Evolutionary conservation across 805 yeast genomes (phyloP).

Genomic region (Monosporozyma aerobia): DNA sequence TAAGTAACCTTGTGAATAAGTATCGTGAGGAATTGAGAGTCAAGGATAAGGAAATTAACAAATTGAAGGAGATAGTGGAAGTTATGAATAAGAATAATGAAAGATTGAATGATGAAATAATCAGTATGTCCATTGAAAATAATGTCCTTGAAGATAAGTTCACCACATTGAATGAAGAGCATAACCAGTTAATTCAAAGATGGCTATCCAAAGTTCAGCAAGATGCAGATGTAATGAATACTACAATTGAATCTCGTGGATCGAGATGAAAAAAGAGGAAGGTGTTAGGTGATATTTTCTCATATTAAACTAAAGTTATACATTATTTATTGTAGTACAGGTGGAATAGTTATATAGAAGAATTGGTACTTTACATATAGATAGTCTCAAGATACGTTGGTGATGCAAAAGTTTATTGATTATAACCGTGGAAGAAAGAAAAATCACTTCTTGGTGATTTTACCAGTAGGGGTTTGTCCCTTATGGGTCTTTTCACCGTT

Average conservation of each 20-base stretch:
- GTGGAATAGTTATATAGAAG: not conserved
- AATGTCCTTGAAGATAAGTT: slow-evolving; percentile 31
- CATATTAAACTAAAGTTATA: not conserved
- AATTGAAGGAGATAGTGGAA: slow-evolving; percentile 23
- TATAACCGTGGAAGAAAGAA: not conserved
- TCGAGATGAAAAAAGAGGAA: not conserved
- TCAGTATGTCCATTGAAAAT: slow-evolving; percentile 50
- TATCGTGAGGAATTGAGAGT: not conserved
- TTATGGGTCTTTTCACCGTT: slow-evolving; percentile 16
- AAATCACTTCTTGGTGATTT: not conserved
- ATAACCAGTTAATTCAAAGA: slow-evolving; percentile 42
- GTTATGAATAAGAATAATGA: slow-evolving; percentile 50
- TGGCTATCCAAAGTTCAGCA: slow-evolving; percentile 49
- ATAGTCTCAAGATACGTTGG: not conserved
- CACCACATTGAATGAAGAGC: slow-evolving; percentile 36
- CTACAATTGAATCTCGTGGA: slow-evolving; percentile 3
- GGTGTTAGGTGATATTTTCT: not conserved
- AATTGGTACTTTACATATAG: not conserved
- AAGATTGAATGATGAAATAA: slow-evolving; percentile 56
- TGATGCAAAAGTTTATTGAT: not conserved
- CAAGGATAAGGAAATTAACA: slow-evolving; percentile 6
- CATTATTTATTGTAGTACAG: not conserved
- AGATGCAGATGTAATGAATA: slow-evolving; percentile 54
- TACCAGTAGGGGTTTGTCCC: not conserved
- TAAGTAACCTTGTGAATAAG: not conserved